Percentiles rank a stretch among this genome's conserved stretches.
Evolutionary conservation across 2,329 filamentous ascomycete species (phyloP).

Genomic region (Paramyrothecium sp.): DNA sequence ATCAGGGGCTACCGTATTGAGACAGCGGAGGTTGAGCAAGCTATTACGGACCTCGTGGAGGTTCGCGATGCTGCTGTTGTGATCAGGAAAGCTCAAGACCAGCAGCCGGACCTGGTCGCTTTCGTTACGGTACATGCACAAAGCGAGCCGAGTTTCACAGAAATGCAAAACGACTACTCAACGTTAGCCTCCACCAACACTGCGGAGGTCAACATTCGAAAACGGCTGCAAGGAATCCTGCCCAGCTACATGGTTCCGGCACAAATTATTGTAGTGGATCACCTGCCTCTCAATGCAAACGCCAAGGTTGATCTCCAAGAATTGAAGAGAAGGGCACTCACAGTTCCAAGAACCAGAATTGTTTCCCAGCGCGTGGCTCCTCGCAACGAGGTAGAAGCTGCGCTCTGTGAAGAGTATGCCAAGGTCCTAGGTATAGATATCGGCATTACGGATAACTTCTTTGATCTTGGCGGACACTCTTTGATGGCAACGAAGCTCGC

Average conservation of each 20-base stretch:
- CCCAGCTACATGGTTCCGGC: background rate
- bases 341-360: background rate
- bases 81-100: slow-evolving; percentile 1
- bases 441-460: slow-evolving; percentile 10
- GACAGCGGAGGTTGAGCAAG: slow-evolving; percentile 23
- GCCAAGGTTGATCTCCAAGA: slow-evolving; percentile 7
- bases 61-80: slow-evolving; percentile 17
- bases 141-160: background rate
- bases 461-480: slow-evolving; percentile 7
- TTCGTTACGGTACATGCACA: slow-evolving; percentile 13
- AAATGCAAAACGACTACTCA: background rate
- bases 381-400: background rate
- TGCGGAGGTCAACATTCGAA: background rate
- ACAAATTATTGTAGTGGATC: slow-evolving; percentile 1
- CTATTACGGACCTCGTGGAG: slow-evolving; percentile 6
- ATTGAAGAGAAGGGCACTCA: background rate
- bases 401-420: background rate
- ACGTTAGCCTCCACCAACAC: background rate
- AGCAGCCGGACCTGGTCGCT: slow-evolving; percentile 7
- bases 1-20: slow-evolving; percentile 28
- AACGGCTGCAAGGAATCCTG: background rate
- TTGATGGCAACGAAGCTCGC: slow-evolving; percentile 9
- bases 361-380: background rate
- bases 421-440: background rate
- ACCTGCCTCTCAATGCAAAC: slow-evolving; percentile 6